These are phyloP conservation scores for Salix purpurea DNA, from an alignment of 345 rosid species.

Conservation along the genomic window DNA sequence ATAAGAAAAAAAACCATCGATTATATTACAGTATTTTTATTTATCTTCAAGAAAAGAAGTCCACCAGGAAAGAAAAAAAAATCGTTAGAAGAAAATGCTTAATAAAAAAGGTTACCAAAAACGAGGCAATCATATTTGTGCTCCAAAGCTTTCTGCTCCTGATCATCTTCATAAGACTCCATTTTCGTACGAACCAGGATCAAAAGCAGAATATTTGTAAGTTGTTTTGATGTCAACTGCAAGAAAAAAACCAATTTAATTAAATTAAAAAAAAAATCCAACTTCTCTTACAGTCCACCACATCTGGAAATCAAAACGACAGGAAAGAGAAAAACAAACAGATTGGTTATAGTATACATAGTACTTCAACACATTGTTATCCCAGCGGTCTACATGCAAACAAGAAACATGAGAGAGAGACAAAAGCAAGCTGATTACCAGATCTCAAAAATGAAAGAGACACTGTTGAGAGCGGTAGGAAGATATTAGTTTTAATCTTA, in stretches of 20 bases:
- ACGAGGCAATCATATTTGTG: constrained; percentile 26
- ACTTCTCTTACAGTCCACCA: too few relatives aligned
- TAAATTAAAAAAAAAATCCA: too few relatives aligned
- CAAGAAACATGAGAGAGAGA: not conserved
- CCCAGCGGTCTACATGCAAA: too few relatives aligned
- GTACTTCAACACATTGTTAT: too few relatives aligned
- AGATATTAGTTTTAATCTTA: not conserved
- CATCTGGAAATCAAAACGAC: too few relatives aligned
- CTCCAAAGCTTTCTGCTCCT: not conserved
- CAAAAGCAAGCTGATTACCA: not conserved
- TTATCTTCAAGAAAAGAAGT: not conserved
- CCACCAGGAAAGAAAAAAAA: not conserved
- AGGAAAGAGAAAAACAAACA: too few relatives aligned
- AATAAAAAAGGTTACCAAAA: constrained; percentile 18
- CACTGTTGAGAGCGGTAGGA: not conserved
- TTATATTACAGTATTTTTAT: not conserved
- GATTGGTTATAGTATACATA: too few relatives aligned
- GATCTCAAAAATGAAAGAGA: not conserved
- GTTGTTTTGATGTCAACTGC: too few relatives aligned
- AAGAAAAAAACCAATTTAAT: too few relatives aligned
- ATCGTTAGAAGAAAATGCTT: not conserved
- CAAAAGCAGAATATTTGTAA: too few relatives aligned
- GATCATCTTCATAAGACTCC: constrained; percentile 14
- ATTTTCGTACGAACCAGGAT: not conserved
- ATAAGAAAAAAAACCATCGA: not conserved